Evolutionary conservation across 2,329 filamentous ascomycete genomes (phyloP), one percentile per base, ranked within the genome.

Genomic region (Hymenoscyphus fructigenus): DNA sequence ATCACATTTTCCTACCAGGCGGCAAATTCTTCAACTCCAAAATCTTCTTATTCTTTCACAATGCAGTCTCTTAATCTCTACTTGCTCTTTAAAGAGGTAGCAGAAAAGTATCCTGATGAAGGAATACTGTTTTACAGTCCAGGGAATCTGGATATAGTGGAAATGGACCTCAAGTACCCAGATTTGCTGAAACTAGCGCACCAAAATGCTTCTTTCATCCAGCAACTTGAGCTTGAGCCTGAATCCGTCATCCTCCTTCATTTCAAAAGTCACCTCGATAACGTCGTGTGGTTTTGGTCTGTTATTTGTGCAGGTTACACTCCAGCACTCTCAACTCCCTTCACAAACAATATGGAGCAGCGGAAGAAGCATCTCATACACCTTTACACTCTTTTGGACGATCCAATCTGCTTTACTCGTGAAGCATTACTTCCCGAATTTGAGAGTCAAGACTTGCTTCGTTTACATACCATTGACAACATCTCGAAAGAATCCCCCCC

Each of bases 211-310:
- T 17, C 44, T 50, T 50, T 50, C 5, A 6, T 50, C 44, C 44
- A 50, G 5, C 15, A 23, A n/a, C 15, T 50, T 17, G 20, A 17
- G 44, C 15, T 50, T 15, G 5, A 17, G 20, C 5, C 15, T 5
- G 44, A 50, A 5, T 32, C 53, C 2, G 5, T 65, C 29, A 56
- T 74, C 5, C 56, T 75, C 29, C 53, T 75, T 0, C 76, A 79
- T 65, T 77, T 80, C 55, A 69, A 77, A n/a, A 68, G 71, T 17
- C 77, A 79, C 41, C 62, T 71, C 57, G 75, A 79, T 38, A 75
- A 72, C 36, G 75, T 81, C 5, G 61, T 74, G 12, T 81, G 78
- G 79, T 77, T 79, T 61, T 81, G 79, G 79, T 69, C 78, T 1
- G 71, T 73, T 6, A 65, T 78, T 2, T 64, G 72, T 10, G 78